Evolutionary conservation across 2,329 filamentous ascomycete genomes (phyloP).

Genomic region (Geosmithia flava): DNA sequence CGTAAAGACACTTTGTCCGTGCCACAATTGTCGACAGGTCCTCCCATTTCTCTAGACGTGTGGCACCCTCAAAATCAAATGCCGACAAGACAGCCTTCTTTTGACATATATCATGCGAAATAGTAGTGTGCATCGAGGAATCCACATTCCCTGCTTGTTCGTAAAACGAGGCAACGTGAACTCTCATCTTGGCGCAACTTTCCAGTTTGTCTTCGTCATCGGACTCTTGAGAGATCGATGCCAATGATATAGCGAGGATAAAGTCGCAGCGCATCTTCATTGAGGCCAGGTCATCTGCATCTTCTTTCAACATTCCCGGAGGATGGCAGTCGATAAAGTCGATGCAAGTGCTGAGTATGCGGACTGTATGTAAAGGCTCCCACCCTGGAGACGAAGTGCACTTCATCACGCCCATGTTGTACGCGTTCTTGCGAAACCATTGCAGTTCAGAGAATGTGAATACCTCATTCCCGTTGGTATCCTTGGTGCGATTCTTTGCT

Average conservation of each 20-base stretch:
- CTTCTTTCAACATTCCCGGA: slow-evolving; percentile 24
- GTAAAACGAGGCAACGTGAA: slow-evolving; percentile 49
- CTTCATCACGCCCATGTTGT: slow-evolving; percentile 61
- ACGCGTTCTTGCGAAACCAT: slow-evolving; percentile 76
- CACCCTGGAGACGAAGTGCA: slow-evolving; percentile 33
- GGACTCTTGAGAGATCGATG: slow-evolving; percentile 41
- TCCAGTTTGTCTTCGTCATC: slow-evolving; percentile 38
- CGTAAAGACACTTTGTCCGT: slow-evolving; percentile 24
- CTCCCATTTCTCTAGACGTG: slow-evolving; percentile 56
- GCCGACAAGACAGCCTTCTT: slow-evolving; percentile 58
- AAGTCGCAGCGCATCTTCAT: slow-evolving; percentile 62
- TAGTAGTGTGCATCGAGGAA: slow-evolving; percentile 18
- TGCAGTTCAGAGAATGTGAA: slow-evolving; percentile 58
- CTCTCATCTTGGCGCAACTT: slow-evolving; percentile 48
- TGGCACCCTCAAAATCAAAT: slow-evolving; percentile 68
- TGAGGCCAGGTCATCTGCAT: slow-evolving; percentile 35
- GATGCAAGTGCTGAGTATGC: slow-evolving; percentile 43
- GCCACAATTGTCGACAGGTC: slow-evolving; percentile 48
- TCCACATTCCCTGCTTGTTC: slow-evolving; percentile 20
- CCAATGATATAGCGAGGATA: slow-evolving; percentile 39
- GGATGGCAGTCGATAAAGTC: slow-evolving; percentile 39
- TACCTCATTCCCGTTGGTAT: slow-evolving; percentile 26
- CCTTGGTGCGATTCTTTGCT: slow-evolving; percentile 20
- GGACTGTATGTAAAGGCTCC: slow-evolving; percentile 34
- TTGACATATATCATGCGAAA: slow-evolving; percentile 37